Evolutionary conservation across 2,329 filamentous ascomycete species (phyloP).

Genomic region (Coleophoma crateriformis): DNA sequence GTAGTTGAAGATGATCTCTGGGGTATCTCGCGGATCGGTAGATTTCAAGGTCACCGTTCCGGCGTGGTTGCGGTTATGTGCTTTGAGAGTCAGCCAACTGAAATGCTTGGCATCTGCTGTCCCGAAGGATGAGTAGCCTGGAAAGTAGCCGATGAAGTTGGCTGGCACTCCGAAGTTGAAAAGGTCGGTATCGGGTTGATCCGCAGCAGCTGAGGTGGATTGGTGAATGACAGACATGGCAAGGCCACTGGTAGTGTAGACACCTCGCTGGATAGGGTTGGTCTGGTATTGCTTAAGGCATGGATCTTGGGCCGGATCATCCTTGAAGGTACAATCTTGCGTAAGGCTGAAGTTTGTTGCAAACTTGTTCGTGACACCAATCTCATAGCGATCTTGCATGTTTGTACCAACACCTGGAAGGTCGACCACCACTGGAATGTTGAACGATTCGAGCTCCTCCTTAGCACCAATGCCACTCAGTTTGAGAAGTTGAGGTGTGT

Average conservation of each 20-base stretch:
- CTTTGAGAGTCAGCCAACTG: slow-evolving; percentile 43
- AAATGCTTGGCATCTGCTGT: slow-evolving; percentile 33
- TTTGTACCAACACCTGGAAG: slow-evolving; percentile 54
- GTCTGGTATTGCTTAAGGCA: slow-evolving; percentile 23
- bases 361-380: slow-evolving; percentile 34
- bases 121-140: slow-evolving; percentile 29
- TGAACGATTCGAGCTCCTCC: slow-evolving; percentile 29
- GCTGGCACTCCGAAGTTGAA: slow-evolving; percentile 24
- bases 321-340: slow-evolving; percentile 27
- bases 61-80: slow-evolving; percentile 53
- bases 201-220: slow-evolving; percentile 29
- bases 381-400: slow-evolving; percentile 49
- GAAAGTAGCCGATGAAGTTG: slow-evolving; percentile 35
- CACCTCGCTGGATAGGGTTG: slow-evolving; percentile 3
- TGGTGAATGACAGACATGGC: slow-evolving; percentile 28
- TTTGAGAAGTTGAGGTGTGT: slow-evolving; percentile 39
- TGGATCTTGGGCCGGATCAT: slow-evolving; percentile 27
- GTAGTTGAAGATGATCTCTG: slow-evolving; percentile 56
- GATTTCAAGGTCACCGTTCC: slow-evolving; percentile 57
- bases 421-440: slow-evolving; percentile 45
- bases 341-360: slow-evolving; percentile 30
- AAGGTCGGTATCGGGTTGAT: slow-evolving; percentile 29
- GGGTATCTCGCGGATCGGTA: slow-evolving; percentile 55
- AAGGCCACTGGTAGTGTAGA: slow-evolving; percentile 39
- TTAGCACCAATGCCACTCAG: slow-evolving; percentile 35